Evolutionary conservation across 768 basidiomycete genomes (phyloP).

Genomic region (Kwoniella sp.): DNA sequence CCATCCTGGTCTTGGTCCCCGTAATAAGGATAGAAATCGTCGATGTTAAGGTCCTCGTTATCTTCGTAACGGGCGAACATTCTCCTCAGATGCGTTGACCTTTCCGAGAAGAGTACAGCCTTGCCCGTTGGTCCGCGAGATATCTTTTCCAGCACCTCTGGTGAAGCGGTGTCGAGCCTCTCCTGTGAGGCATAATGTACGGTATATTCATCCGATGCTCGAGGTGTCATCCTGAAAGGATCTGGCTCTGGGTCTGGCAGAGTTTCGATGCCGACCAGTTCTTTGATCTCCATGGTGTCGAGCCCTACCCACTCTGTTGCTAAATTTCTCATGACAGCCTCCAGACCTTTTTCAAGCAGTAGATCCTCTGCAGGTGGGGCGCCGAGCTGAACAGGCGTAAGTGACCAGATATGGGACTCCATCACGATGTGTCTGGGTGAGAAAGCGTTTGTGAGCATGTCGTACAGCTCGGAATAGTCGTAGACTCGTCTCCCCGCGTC

Average conservation of each 20-base stretch:
- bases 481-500: not conserved
- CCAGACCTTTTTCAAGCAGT: not conserved
- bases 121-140: not conserved
- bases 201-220: not conserved
- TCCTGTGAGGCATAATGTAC: not conserved
- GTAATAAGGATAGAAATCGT: not conserved
- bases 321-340: not conserved
- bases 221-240: not conserved
- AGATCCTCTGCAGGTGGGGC: not conserved
- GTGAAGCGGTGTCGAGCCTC: not conserved
- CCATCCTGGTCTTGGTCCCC: not conserved
- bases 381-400: not conserved
- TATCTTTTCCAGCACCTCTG: not conserved
- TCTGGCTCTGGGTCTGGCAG: not conserved
- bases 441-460: not conserved
- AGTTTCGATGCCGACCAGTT: not conserved
- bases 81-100: not conserved
- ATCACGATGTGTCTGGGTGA: not conserved
- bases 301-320: not conserved
- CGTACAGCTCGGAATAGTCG: not conserved
- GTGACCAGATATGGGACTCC: not conserved
- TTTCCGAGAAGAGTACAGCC: not conserved
- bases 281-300: not conserved
- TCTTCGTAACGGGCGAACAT: not conserved
- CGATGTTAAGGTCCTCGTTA: not conserved